Percentiles rank a stretch among this genome's conserved stretches.
phyloP scores from a whole-genome alignment of 208 protist species.

The Blastocrithidia nonstop region DNA sequence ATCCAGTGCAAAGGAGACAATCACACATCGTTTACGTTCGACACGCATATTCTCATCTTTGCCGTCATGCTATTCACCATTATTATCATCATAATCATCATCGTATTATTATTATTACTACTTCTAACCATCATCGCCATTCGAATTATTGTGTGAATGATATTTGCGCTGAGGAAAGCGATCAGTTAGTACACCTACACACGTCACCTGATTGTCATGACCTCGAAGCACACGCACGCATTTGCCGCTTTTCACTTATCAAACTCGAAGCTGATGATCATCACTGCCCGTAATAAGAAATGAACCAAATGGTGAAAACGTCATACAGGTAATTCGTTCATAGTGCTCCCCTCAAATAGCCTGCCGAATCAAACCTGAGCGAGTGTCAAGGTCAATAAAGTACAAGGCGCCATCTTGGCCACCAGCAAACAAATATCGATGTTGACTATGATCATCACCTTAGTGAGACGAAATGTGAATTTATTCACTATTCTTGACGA shows the following conservation, averaged over 20 bases:
- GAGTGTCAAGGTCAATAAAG: slow-evolving; percentile 45
- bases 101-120: too few relatives aligned
- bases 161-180: slow-evolving; percentile 8
- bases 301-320: slow-evolving; percentile 13
- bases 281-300: slow-evolving; percentile 52
- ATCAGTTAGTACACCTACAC: slow-evolving; percentile 10
- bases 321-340: slow-evolving; percentile 38
- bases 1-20: slow-evolving; percentile 48
- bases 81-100: too few relatives aligned
- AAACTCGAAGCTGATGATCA: slow-evolving; percentile 56
- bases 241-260: slow-evolving; percentile 33
- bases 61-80: slow-evolving; percentile 16
- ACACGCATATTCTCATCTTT: slow-evolving; percentile 9
- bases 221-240: slow-evolving; percentile 43
- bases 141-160: slow-evolving; percentile 1
- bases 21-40: slow-evolving; percentile 5
- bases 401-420: slow-evolving; percentile 20
- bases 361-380: slow-evolving; percentile 34
- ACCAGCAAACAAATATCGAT: slow-evolving; percentile 26
- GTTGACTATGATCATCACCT: slow-evolving; percentile 20
- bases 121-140: slow-evolving; percentile 20
- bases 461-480: slow-evolving; percentile 9
- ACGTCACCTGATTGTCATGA: slow-evolving; percentile 26
- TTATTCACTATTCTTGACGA: slow-evolving; percentile 11
- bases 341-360: slow-evolving; percentile 44